Percentiles rank a stretch among this genome's conserved stretches.
Evolutionary conservation across 148 eudicot genomes (phyloP).

Genomic region (Rhododendron ferrugineum): DNA sequence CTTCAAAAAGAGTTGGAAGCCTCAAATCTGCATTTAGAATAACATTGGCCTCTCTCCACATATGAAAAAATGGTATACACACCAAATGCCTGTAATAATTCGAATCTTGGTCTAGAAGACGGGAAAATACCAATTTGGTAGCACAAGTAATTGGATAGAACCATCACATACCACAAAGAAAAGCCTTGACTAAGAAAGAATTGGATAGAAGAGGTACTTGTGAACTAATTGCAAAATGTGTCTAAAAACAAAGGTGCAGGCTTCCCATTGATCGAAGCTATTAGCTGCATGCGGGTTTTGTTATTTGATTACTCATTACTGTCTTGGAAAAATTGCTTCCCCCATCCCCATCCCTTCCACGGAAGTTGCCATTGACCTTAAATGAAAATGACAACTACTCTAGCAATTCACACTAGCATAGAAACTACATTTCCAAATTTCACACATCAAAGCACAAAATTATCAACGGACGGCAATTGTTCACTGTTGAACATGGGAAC

Average conservation of each 20-base stretch:
- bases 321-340: background rate
- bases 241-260: background rate
- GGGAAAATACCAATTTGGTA: background rate
- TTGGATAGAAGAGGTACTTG: background rate
- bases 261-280: background rate
- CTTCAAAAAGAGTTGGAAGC: background rate
- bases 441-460: background rate
- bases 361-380: background rate
- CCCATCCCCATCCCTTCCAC: background rate
- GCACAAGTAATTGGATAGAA: background rate
- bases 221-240: background rate
- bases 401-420: background rate
- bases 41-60: background rate
- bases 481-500: background rate
- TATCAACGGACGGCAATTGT: background rate
- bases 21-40: background rate
- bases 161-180: too few species aligned
- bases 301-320: background rate
- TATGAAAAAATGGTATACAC: background rate
- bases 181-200: too few species aligned
- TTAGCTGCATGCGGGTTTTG: background rate
- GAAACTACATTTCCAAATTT: background rate
- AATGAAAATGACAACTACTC: background rate
- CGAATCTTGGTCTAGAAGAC: background rate
- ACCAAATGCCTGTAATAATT: background rate